A percentile compares a stretch with the other conserved stretches of the same genome.
Conservation (phyloP, 768 basidiomycete genomes). For the Hydnomerulius pinastri region DNA sequence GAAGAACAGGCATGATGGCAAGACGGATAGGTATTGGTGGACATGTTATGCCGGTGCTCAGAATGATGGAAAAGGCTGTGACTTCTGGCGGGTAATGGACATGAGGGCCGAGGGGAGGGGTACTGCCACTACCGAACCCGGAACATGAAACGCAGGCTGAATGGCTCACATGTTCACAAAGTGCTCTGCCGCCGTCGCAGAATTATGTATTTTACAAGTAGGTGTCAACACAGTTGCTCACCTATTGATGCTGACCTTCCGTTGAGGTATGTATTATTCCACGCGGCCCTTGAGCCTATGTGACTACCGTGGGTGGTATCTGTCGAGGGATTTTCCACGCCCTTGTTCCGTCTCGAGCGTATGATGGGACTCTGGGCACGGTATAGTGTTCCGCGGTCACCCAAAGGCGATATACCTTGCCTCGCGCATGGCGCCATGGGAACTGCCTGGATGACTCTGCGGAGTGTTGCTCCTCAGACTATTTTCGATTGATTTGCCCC, state of each 20-base stretch:
- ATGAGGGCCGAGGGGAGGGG: slow-evolving; percentile 68
- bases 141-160: slow-evolving; percentile 1
- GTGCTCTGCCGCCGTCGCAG: background rate
- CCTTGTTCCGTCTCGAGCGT: no score
- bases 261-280: no score
- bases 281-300: background rate
- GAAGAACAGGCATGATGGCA: slow-evolving; percentile 64
- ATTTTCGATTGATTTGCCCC: background rate
- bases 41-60: slow-evolving; percentile 78
- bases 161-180: background rate
- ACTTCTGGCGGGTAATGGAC: slow-evolving; percentile 74
- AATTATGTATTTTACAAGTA: background rate
- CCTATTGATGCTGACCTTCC: background rate
- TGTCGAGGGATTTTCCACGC: no score
- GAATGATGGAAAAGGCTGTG: slow-evolving; percentile 82
- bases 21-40: slow-evolving; percentile 70
- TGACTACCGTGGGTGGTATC: background rate
- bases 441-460: background rate
- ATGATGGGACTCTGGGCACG: no score
- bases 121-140: slow-evolving; percentile 35
- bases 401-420: background rate
- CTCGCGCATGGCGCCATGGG: background rate
- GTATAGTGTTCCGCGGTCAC: background rate
- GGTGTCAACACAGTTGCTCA: background rate
- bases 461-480: background rate